phyloP scores from a whole-genome alignment of 1,284 basidiomycete genomes.

The Papiliotrema nemorosa region DNA sequence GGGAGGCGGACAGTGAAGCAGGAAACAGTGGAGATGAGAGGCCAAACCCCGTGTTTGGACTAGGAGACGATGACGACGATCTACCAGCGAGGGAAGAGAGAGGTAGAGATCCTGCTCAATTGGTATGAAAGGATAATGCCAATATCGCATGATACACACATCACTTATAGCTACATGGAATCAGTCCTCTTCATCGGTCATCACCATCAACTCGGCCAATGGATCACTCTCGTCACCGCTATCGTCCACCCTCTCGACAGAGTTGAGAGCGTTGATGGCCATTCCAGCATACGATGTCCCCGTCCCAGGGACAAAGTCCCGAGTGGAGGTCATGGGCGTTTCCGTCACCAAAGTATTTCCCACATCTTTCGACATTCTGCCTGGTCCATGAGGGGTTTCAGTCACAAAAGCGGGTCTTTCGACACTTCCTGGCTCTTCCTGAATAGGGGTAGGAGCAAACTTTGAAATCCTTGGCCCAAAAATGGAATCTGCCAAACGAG shows the following conservation, averaged over 20 bases:
- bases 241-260: conserved; percentile 7
- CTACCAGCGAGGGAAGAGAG: not conserved
- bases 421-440: conserved; percentile 29
- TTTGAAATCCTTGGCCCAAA: conserved; percentile 11
- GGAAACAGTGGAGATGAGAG: conserved; percentile 5
- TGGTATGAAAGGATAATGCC: not conserved
- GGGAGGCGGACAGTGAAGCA: conserved; percentile 29
- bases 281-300: conserved; percentile 1
- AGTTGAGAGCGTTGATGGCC: not conserved
- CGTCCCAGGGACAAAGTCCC: not conserved
- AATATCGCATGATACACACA: not conserved
- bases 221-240: conserved; percentile 26
- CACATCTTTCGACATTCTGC: conserved; percentile 5
- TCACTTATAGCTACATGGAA: not conserved
- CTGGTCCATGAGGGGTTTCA: conserved; percentile 23
- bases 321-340: conserved; percentile 5
- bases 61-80: conserved; percentile 26
- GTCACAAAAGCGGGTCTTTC: conserved; percentile 14
- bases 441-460: conserved; percentile 34
- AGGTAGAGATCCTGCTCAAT: not conserved
- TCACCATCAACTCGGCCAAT: conserved; percentile 39
- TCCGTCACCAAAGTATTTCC: conserved; percentile 3
- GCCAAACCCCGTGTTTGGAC: conserved; percentile 10
- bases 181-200: conserved; percentile 40
- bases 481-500: conserved; percentile 11